Base-by-base conservation (phyloP, 2,329 filamentous ascomycete species). In the Plectosphaerella sp. region DNA sequence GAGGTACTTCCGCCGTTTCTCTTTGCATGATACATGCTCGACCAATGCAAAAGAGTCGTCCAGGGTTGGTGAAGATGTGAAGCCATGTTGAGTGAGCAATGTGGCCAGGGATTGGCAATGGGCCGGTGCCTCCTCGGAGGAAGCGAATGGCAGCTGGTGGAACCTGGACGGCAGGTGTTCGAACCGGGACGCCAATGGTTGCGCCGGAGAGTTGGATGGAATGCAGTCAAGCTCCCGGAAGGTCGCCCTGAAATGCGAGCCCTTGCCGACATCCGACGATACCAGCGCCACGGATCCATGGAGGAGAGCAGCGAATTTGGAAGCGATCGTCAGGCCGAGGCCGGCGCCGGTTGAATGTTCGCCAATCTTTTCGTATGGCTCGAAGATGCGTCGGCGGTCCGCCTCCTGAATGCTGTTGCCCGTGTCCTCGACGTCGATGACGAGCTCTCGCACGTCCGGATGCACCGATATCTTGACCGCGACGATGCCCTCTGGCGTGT, bases 371-470 rank as follows among this genome's bases (percentile, higher is more conserved):
- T 75, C 72, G 18, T 76, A 75, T 0, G 72, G 60, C 4, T 71
- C 62, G 25, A 76, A 76, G 4, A 76, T 72, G 3, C 70, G 67
- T 4, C 61, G 20, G 4, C 70, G 67, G 7, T 74, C 59, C 3
- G 64, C 57, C 1, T 54, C 47, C 2, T 54, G 53, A n/a, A 76
- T 72, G 2, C 72, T 73, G 3, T 65, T 58, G 0, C 73, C 73
- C 1, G 67, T 74, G 43, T 77, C 73, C 42, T 69, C 58, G 1
- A 77, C 54, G 41, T 76, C 73, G n/a, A 74, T 64, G 4, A 61
- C 56, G 1, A 73, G 58, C 1, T 58, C 57, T 4, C 62, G 60
- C 9, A 58, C 61, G 15, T 71, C 67, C 3, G 64, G 49, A 1
- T 49, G 53, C 2, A 68, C 52, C 0, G 66, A 66, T 0, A 69